phyloP scores from a whole-genome alignment of 192 early-diverging fungal species.

The Thamnidium elegans region DNA sequence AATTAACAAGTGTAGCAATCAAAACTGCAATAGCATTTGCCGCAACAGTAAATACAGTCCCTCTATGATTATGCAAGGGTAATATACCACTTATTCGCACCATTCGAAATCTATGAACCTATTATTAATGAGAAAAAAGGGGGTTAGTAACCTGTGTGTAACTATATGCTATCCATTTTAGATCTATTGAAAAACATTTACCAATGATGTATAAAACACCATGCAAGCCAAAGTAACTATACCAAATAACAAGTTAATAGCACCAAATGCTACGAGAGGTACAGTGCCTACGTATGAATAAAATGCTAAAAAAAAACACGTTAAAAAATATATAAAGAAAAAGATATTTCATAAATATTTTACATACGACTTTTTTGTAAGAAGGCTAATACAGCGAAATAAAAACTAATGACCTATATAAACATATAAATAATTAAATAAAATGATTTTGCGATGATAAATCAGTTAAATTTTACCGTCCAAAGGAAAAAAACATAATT shows the following conservation, averaged over 20 bases:
- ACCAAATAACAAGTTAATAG: conserved; percentile 7
- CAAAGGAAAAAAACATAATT: conserved; percentile 15
- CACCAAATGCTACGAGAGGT: conserved; percentile 9
- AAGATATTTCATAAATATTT: not conserved
- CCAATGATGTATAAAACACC: not conserved
- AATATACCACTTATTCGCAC: not conserved
- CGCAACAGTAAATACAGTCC: not conserved
- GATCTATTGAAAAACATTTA: conserved; percentile 4
- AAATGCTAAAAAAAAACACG: conserved; percentile 8
- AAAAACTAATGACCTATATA: conserved; percentile 17
- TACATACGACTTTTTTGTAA: conserved; percentile 14
- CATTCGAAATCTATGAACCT: not conserved
- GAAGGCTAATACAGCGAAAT: conserved; percentile 18
- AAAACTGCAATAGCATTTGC: not conserved
- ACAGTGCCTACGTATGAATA: conserved; percentile 9
- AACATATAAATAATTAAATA: not conserved
- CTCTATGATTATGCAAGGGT: not conserved
- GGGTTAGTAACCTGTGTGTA: not conserved
- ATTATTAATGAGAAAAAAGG: not conserved
- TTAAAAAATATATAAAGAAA: not conserved
- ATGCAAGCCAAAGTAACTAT: not conserved
- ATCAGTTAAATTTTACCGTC: conserved; percentile 7
- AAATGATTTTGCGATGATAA: not conserved
- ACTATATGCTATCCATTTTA: conserved; percentile 7
- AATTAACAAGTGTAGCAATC: conserved; percentile 2